A percentile compares a stretch with the other conserved stretches of the same genome.
phyloP scores from a whole-genome alignment of 2,329 filamentous ascomycete species.

The Aspergillus hortae region DNA sequence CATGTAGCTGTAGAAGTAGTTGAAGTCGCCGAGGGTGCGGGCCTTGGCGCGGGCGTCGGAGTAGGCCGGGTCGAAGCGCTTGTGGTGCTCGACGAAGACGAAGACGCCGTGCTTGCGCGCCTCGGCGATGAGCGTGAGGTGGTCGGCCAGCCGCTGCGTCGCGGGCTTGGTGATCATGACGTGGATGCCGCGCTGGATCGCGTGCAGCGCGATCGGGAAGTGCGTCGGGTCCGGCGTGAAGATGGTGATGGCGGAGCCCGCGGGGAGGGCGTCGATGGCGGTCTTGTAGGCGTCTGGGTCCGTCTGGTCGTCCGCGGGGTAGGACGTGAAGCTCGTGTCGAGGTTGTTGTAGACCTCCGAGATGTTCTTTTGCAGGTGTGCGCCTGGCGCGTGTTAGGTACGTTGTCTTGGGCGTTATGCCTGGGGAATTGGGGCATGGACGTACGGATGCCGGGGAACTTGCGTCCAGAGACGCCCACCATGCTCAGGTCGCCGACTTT shows the following conservation, averaged over 20 bases:
- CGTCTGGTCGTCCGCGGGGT: slow-evolving; percentile 65
- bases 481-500: slow-evolving; percentile 84
- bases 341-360: slow-evolving; percentile 81
- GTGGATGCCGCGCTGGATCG: slow-evolving; percentile 82
- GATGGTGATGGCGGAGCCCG: slow-evolving; percentile 88
- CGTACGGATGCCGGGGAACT: slow-evolving; percentile 87
- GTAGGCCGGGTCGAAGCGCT: slow-evolving; percentile 92
- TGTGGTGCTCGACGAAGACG: slow-evolving; percentile 94
- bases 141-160: slow-evolving; percentile 77
- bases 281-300: slow-evolving; percentile 83
- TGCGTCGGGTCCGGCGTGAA: slow-evolving; percentile 93
- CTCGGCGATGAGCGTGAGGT: slow-evolving; percentile 70
- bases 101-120: slow-evolving; percentile 74
- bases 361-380: slow-evolving; percentile 86
- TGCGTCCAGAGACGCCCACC: slow-evolving; percentile 83
- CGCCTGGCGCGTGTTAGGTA: slow-evolving; percentile 47
- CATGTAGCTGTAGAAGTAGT: slow-evolving; percentile 98
- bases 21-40: slow-evolving; percentile 81
- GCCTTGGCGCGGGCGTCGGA: slow-evolving; percentile 79
- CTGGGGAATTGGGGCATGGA: slow-evolving; percentile 12
- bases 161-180: slow-evolving; percentile 93
- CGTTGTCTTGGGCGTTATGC: too few relatives aligned
- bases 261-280: slow-evolving; percentile 77
- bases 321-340: slow-evolving; percentile 82
- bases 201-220: slow-evolving; percentile 87